Conservation (phyloP, 2,329 filamentous ascomycete species). For the Fusarium clavum region DNA sequence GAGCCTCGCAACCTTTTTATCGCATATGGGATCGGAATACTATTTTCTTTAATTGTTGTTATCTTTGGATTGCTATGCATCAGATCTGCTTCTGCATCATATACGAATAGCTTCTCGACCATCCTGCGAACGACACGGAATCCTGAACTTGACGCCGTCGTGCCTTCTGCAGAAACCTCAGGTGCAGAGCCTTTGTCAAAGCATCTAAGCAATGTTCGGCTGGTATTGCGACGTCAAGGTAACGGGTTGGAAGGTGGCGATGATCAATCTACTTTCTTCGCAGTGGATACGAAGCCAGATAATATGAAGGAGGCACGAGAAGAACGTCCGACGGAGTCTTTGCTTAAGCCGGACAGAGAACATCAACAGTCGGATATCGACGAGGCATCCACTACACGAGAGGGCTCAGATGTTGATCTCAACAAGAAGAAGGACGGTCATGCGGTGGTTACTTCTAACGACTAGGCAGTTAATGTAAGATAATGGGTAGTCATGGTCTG, state of each 20-base stretch:
- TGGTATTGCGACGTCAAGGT: not conserved
- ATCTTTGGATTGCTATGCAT: not conserved
- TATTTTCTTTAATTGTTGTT: fast-evolving
- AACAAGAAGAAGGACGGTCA: no score
- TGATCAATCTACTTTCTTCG: not conserved
- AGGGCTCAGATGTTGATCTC: no score
- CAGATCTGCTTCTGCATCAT: not conserved
- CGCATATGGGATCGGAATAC: not conserved
- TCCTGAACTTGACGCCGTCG: not conserved
- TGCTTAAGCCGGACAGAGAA: no score
- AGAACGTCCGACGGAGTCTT: not conserved
- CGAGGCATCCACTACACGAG: no score
- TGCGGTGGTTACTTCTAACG: no score
- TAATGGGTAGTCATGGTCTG: no score
- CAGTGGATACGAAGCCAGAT: not conserved
- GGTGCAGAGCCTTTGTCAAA: slow-evolving; percentile 12
- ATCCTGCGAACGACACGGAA: slow-evolving; percentile 21
- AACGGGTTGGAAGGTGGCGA: fast-evolving
- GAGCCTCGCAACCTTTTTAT: slow-evolving; percentile 19
- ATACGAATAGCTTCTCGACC: slow-evolving; percentile 10
- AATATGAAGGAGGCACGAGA: not conserved
- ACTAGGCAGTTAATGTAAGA: no score
- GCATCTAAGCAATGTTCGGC: not conserved
- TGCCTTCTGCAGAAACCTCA: not conserved
- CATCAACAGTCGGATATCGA: fast-evolving